Evolutionary conservation across 352 stramenopile species (phyloP).

Genomic region (Phytopythium chamaehyphon): DNA sequence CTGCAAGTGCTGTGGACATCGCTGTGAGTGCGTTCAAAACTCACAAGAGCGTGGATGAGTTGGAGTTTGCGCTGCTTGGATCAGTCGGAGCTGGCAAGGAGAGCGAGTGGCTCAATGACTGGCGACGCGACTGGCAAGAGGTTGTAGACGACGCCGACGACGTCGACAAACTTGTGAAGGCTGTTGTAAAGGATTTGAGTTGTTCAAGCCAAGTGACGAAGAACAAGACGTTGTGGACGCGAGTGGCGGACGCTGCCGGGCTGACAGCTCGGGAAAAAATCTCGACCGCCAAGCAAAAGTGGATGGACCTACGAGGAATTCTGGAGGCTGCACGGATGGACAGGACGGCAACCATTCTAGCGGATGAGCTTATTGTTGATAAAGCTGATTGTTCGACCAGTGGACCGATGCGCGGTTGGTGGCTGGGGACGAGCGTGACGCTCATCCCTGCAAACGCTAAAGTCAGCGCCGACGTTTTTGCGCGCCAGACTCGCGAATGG

Average conservation of each 20-base stretch:
- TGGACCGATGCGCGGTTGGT: background rate
- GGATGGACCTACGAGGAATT: background rate
- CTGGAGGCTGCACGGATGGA: background rate
- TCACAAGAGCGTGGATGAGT: background rate
- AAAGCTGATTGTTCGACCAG: no score
- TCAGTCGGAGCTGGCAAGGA: background rate
- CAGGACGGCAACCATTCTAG: background rate
- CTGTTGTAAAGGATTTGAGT: background rate
- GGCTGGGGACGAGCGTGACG: conserved; percentile 4
- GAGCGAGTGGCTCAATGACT: background rate
- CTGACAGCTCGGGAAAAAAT: no score
- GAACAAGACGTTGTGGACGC: background rate
- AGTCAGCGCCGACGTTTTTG: conserved; percentile 2
- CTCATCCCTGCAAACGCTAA: background rate
- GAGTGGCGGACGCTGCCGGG: background rate
- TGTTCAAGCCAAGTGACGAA: background rate
- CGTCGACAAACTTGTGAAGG: background rate
- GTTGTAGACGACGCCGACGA: background rate
- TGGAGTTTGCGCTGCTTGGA: background rate
- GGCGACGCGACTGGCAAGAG: conserved; percentile 3
- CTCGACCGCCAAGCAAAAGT: background rate
- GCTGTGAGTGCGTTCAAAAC: background rate
- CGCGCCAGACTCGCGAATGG: conserved; percentile 21
- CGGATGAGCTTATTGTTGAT: background rate
- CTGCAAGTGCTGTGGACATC: background rate